Evolutionary conservation across 2,329 filamentous ascomycete genomes (phyloP), one percentile per base, ranked within the genome.

Genomic region (Mycogone perniciosa): DNA sequence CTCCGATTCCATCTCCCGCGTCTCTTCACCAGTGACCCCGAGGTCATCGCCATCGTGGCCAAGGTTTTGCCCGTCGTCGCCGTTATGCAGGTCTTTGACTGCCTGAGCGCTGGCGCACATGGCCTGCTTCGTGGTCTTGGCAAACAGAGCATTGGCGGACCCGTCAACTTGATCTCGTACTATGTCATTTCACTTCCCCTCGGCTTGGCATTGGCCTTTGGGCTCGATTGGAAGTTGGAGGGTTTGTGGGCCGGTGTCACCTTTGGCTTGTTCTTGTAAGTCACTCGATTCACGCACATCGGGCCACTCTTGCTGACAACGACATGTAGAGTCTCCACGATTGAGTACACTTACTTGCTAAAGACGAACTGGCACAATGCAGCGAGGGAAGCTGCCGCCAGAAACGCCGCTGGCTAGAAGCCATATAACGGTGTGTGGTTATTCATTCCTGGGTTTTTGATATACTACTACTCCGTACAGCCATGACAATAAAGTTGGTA

Each of bases 71-170:
- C 90, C 0, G 71, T 96, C 3, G 89, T 88, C 54, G 90, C 91
- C 0, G 79, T 89, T 1, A 95, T 96, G 76, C 91, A 97, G 66
- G 77, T 96, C 27, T 91, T 95, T 60, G 92, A 99, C 67, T 84
- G 87, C 1, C 67, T 95, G 13, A 82, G 88, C 0, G 81, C 87
- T 3, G 85, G 85, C 37, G 89, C 88, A 51, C 91, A 93, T 62
- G 92, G 91, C 30, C 76, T 96, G 37, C 76, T 97, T 30, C 80
- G 93, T 39, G 92, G 92, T 9, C 80, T 97, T 11, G 93, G 93
- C 3, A 82, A 88, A 52, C 92, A 97, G 68, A 84, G 89, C 56
- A 84, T 97, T 51, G 92, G 92, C 9, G 91, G 92, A 0, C 96
- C 92, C 60, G 84, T 91, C 6, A 95, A 93, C 62, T 71, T 97